These are phyloP conservation scores for Tulasnella sp. DNA, from an alignment of 768 basidiomycete species.

Conservation along the genomic window DNA sequence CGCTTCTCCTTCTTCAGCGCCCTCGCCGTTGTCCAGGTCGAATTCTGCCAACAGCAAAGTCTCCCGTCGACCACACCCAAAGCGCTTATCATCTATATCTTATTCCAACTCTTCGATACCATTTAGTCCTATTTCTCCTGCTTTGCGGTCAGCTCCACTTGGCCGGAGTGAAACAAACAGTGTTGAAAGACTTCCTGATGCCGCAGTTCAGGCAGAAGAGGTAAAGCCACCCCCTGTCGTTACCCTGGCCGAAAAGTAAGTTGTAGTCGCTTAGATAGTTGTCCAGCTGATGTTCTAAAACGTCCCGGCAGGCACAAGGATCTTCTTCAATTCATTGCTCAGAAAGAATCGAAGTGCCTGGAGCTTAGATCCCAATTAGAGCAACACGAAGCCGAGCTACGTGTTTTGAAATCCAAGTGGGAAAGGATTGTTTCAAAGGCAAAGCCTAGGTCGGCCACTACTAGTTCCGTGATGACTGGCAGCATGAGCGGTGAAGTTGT, in stretches of 20 bases:
- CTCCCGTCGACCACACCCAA: conserved; percentile 10
- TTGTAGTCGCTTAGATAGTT: conserved; percentile 16
- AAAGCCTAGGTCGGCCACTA: background rate
- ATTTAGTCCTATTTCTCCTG: no score
- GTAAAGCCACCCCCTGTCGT: conserved; percentile 26
- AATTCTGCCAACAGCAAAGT: conserved; percentile 5
- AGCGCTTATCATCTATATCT: conserved; percentile 16
- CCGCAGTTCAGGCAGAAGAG: background rate
- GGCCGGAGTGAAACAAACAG: no score
- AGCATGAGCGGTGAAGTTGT: background rate
- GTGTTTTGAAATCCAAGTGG: conserved; percentile 71
- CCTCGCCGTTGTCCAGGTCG: conserved; percentile 1
- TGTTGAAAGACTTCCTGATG: no score
- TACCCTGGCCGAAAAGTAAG: conserved; percentile 63
- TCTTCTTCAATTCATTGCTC: conserved; percentile 69
- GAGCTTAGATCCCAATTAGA: conserved; percentile 66
- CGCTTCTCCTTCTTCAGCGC: conserved; percentile 2
- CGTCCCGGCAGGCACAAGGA: conserved; percentile 54
- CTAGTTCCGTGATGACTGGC: background rate
- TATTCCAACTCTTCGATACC: conserved; percentile 31
- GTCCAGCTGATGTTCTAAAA: background rate
- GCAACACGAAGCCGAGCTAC: conserved; percentile 57
- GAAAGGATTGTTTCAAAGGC: conserved; percentile 46
- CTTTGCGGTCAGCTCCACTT: no score
- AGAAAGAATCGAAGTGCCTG: conserved; percentile 73